Conservation (phyloP, 306 rosid genomes). For the Hylodesmum podocarpum region DNA sequence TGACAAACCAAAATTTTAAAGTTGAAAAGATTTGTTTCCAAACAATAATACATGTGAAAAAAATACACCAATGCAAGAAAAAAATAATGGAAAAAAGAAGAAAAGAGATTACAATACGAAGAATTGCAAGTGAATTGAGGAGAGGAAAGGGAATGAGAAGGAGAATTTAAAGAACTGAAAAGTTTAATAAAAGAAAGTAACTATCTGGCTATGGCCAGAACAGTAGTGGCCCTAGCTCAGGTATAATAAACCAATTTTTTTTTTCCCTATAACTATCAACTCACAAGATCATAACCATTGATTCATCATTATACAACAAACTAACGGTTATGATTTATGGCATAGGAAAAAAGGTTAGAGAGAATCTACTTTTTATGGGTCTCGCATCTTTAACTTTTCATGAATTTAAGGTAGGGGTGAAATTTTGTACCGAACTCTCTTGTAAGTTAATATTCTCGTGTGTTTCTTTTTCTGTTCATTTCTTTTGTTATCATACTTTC, state of each 20-base stretch:
- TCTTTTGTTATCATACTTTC: too few species aligned
- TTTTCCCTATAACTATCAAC: too few species aligned
- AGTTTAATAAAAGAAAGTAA: background rate
- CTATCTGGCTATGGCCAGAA: constrained; percentile 10
- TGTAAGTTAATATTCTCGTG: too few species aligned
- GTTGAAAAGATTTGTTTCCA: too few species aligned
- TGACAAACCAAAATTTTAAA: too few species aligned
- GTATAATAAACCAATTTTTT: background rate
- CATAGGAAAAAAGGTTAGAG: too few species aligned
- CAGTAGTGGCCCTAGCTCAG: constrained; percentile 38
- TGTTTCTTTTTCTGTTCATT: too few species aligned
- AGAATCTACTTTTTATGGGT: constrained; percentile 5
- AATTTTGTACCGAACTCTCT: too few species aligned
- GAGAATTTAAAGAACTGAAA: constrained; percentile 28
- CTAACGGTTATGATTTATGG: too few species aligned
- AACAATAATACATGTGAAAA: background rate
- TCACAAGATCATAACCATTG: too few species aligned
- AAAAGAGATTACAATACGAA: background rate
- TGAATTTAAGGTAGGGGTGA: background rate
- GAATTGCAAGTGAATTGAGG: constrained; percentile 21
- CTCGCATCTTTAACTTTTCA: constrained; percentile 22
- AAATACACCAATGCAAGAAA: background rate
- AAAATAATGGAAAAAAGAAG: background rate
- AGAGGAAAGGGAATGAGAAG: background rate
- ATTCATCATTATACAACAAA: too few species aligned